phyloP scores from a whole-genome alignment of 108 stramenopile genomes.

The Cyclostephanos tholiformis region DNA sequence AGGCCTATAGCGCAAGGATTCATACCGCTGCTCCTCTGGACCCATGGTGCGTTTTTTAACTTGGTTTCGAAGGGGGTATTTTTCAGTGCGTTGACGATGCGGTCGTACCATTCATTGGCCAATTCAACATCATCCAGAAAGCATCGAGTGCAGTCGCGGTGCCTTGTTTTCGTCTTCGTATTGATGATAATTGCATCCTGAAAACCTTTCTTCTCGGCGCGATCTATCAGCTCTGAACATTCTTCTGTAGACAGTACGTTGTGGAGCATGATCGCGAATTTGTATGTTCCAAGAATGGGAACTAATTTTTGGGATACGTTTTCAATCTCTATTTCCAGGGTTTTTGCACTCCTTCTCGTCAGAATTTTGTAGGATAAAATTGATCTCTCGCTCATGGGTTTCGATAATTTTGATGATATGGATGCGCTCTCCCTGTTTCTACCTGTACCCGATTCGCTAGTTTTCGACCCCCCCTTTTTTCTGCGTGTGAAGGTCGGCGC shows the following conservation, averaged over 20 bases:
- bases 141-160: slow-evolving; percentile 33
- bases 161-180: slow-evolving; percentile 10
- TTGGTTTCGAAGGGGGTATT: slow-evolving; percentile 28
- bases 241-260: slow-evolving; percentile 33
- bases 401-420: slow-evolving; percentile 16
- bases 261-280: slow-evolving; percentile 36
- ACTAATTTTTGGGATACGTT: slow-evolving; percentile 23
- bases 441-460: background rate
- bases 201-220: slow-evolving; percentile 30
- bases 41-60: slow-evolving; percentile 27
- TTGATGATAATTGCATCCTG: slow-evolving; percentile 34
- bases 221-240: slow-evolving; percentile 35
- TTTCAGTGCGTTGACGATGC: slow-evolving; percentile 36
- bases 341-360: slow-evolving; percentile 7
- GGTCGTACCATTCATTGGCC: slow-evolving; percentile 42
- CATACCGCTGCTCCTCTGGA: slow-evolving; percentile 6
- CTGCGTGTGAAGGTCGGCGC: background rate
- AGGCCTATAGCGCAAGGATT: slow-evolving; percentile 26
- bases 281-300: slow-evolving; percentile 32
- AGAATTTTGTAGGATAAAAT: background rate
- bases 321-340: slow-evolving; percentile 27
- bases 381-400: slow-evolving; percentile 4
- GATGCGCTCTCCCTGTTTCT: slow-evolving; percentile 23
- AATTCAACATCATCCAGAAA: slow-evolving; percentile 14
- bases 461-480: background rate